Evolutionary conservation across 345 rosid species (phyloP).

Genomic region (Populus pruinosa): DNA sequence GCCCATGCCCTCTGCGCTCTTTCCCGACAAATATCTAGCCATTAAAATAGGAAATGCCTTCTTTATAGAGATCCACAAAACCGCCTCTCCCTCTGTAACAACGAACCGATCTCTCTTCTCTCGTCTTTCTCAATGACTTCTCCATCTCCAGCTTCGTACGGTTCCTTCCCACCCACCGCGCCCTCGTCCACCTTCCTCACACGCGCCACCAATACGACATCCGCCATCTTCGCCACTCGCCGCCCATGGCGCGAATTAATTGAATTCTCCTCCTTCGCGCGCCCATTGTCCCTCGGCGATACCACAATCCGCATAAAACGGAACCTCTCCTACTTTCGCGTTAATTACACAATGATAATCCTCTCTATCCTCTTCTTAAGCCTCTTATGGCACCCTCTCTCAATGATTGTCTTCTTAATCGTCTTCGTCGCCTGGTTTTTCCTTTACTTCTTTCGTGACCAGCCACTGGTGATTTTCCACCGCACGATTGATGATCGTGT

Average conservation of each 20-base stretch:
- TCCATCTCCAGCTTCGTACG: slow-evolving; percentile 12
- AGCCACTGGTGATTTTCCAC: slow-evolving; percentile 34
- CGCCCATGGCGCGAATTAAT: slow-evolving; percentile 62
- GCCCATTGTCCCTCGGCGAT: slow-evolving; percentile 45
- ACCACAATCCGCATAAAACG: slow-evolving; percentile 42
- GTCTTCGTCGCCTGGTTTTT: slow-evolving; percentile 58
- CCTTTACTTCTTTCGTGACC: slow-evolving; percentile 60
- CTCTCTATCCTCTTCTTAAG: slow-evolving; percentile 53
- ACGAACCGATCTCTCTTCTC: neutral
- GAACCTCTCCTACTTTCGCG: slow-evolving; percentile 57
- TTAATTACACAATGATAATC: slow-evolving; percentile 52
- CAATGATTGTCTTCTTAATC: slow-evolving; percentile 55
- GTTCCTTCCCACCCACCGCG: slow-evolving; percentile 14
- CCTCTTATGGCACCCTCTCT: slow-evolving; percentile 70
- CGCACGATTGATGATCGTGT: slow-evolving; percentile 53
- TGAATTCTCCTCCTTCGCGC: slow-evolving; percentile 31
- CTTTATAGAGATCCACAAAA: neutral
- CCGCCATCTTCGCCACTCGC: slow-evolving; percentile 38
- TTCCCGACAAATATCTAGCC: neutral
- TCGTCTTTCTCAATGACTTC: slow-evolving; percentile 19
- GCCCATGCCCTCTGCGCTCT: neutral
- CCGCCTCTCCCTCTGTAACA: neutral
- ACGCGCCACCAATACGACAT: slow-evolving; percentile 26
- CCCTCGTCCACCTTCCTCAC: slow-evolving; percentile 22
- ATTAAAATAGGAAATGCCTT: neutral